phyloP scores from a whole-genome alignment of 306 rosid species.

The Gillenia trifoliata region DNA sequence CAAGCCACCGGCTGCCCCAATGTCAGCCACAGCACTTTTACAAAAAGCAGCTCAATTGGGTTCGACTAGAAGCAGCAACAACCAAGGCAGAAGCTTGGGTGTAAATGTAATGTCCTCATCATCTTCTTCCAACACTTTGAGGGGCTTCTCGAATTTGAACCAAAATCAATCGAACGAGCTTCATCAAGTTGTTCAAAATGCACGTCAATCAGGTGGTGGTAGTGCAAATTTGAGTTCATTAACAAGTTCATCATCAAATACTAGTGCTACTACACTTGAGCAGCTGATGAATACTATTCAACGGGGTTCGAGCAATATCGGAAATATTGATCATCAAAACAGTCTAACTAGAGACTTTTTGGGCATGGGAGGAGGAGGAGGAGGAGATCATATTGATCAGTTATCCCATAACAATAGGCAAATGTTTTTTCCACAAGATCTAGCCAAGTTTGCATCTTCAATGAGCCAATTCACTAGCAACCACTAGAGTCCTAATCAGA shows the following conservation, averaged over 20 bases:
- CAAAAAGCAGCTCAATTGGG: constrained; percentile 51
- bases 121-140: constrained; percentile 38
- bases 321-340: constrained; percentile 22
- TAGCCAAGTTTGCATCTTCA: constrained; percentile 53
- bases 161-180: constrained; percentile 17
- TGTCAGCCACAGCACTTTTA: constrained; percentile 55
- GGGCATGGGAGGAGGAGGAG: constrained; percentile 53
- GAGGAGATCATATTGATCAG: background rate
- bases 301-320: background rate
- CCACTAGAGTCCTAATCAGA: constrained; percentile 23
- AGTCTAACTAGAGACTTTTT: constrained; percentile 79
- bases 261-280: background rate
- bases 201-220: constrained; percentile 23
- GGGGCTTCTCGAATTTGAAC: constrained; percentile 20
- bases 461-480: constrained; percentile 59
- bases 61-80: constrained; percentile 37
- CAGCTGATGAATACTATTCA: constrained; percentile 6
- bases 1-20: constrained; percentile 38
- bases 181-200: constrained; percentile 19
- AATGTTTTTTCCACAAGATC: constrained; percentile 45
- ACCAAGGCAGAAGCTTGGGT: constrained; percentile 40
- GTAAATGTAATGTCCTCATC: constrained; percentile 34
- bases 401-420: constrained; percentile 20
- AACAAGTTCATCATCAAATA: background rate
- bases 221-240: constrained; percentile 3